Conservation (phyloP, 2,329 filamentous ascomycete species). For the Neonectria neomacrospora region DNA sequence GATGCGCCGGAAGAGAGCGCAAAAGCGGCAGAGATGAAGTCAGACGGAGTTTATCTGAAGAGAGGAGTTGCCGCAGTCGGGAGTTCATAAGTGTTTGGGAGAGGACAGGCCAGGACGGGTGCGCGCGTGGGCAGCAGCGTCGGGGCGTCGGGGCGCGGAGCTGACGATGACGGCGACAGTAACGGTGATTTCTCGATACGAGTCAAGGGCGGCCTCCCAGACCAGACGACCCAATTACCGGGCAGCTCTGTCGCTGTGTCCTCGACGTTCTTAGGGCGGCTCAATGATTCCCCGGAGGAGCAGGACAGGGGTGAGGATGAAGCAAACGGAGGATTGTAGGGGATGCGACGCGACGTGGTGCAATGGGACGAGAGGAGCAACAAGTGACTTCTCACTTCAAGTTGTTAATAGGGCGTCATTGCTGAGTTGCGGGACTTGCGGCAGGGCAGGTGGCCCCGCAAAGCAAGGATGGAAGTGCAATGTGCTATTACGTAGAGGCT, state of each 20-base stretch:
- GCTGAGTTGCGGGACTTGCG: constrained; percentile 39
- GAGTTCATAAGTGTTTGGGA: constrained; percentile 38
- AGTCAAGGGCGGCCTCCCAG: constrained; percentile 22
- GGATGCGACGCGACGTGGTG: constrained; percentile 22
- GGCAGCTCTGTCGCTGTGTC: background rate
- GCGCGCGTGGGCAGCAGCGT: constrained; percentile 32
- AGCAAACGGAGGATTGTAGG: constrained; percentile 5
- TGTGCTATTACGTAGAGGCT: constrained; percentile 7
- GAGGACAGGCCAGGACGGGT: constrained; percentile 24
- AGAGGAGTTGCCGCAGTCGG: constrained; percentile 33
- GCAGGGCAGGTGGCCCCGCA: constrained; percentile 29
- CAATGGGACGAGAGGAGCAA: constrained; percentile 27
- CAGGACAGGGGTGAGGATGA: background rate
- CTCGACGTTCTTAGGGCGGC: background rate
- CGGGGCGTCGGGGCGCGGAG: constrained; percentile 27
- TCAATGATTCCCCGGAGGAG: background rate
- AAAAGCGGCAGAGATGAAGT: constrained; percentile 17
- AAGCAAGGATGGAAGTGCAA: constrained; percentile 24
- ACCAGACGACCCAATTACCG: constrained; percentile 1
- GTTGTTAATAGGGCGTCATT: constrained; percentile 8
- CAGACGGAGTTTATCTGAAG: constrained; percentile 26
- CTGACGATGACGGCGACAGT: constrained; percentile 31
- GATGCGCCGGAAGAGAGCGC: constrained; percentile 28
- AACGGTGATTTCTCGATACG: constrained; percentile 37
- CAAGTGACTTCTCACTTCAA: constrained; percentile 7